Percentiles rank a stretch among this genome's conserved stretches.
Conservation (phyloP, 1,139 yeast species). For the Dujonia santamariae region DNA sequence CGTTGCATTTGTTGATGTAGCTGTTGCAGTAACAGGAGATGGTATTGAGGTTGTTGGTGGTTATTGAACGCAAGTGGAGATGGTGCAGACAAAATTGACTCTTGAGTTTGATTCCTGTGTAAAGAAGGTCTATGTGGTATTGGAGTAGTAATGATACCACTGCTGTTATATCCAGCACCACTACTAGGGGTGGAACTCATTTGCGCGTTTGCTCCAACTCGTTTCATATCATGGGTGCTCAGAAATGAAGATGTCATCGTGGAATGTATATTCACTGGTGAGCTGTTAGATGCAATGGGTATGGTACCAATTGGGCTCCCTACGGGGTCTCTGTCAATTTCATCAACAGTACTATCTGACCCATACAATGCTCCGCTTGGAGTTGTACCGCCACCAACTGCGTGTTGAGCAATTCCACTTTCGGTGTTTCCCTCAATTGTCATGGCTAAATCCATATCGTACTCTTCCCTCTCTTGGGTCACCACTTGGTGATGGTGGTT, state of each 20-base stretch:
- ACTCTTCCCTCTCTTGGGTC: background rate
- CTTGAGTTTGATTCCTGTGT: slow-evolving; percentile 34
- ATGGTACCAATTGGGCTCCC: slow-evolving; percentile 17
- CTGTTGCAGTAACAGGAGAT: slow-evolving; percentile 2
- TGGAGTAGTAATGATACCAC: background rate
- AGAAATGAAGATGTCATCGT: slow-evolving; percentile 8
- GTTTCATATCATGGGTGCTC: slow-evolving; percentile 1
- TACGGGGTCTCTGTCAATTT: slow-evolving; percentile 1
- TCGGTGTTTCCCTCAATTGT: background rate
- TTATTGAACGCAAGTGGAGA: slow-evolving; percentile 7
- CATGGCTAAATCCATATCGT: slow-evolving; percentile 2
- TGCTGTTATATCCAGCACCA: background rate
- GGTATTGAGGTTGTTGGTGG: slow-evolving; percentile 2
- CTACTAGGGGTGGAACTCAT: background rate
- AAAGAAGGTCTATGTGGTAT: slow-evolving; percentile 24
- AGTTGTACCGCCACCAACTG: too few species aligned
- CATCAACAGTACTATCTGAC: too few species aligned
- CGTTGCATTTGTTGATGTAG: slow-evolving; percentile 10
- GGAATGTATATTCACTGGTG: slow-evolving; percentile 3
- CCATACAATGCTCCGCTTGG: background rate
- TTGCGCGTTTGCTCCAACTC: background rate
- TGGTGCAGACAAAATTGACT: slow-evolving; percentile 23
- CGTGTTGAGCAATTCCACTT: too few species aligned
- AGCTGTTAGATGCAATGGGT: slow-evolving; percentile 17
- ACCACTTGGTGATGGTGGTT: background rate